Evolutionary conservation across 352 stramenopile species (phyloP).

Genomic region (Thalassiosira exigua): DNA sequence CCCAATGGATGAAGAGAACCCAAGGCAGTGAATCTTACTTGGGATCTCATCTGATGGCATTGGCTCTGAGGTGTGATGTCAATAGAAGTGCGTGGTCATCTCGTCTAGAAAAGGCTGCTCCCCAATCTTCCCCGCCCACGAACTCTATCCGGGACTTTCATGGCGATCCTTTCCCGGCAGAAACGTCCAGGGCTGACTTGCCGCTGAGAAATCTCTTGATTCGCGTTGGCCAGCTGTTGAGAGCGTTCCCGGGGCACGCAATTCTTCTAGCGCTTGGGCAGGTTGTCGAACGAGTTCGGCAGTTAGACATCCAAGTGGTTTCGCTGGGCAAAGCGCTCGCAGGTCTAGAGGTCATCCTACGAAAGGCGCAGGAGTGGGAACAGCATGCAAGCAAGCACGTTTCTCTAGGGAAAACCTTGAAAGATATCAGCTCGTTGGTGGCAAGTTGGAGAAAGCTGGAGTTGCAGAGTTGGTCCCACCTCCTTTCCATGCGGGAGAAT

Average conservation of each 20-base stretch:
- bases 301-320: constrained; percentile 78
- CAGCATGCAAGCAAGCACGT: constrained; percentile 92
- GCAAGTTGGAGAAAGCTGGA: constrained; percentile 98
- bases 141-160: constrained; percentile 88
- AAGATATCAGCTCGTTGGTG: constrained; percentile 92
- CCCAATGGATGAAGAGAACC: constrained; percentile 62
- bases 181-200: constrained; percentile 89
- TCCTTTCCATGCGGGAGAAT: constrained; percentile 90
- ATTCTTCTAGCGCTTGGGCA: constrained; percentile 95
- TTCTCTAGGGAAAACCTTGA: constrained; percentile 90
- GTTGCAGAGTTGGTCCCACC: constrained; percentile 95
- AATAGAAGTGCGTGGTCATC: constrained; percentile 49
- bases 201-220: constrained; percentile 90
- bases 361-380: constrained; percentile 99
- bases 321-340: constrained; percentile 90
- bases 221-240: constrained; percentile 90
- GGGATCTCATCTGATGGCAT: constrained; percentile 79
- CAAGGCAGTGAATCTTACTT: constrained; percentile 44
- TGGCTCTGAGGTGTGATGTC: constrained; percentile 63
- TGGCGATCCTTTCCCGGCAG: constrained; percentile 88
- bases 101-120: constrained; percentile 12
- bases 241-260: constrained; percentile 95
- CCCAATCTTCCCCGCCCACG: too few relatives aligned
- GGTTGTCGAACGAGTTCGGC: constrained; percentile 87
- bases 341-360: constrained; percentile 94